Conservation (phyloP, 148 eudicot species). For the Persicaria tinctoria region DNA sequence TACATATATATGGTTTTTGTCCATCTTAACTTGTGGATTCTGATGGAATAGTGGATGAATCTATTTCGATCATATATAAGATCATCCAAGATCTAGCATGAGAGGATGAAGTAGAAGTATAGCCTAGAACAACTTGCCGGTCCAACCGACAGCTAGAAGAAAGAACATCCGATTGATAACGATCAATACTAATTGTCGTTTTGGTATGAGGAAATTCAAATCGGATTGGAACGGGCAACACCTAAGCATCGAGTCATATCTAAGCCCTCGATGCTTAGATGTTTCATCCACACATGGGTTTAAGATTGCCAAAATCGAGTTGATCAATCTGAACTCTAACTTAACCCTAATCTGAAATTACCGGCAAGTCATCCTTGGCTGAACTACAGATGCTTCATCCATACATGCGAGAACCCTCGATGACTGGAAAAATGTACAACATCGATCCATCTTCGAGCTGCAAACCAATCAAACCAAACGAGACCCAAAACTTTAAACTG, state of each 20-base stretch:
- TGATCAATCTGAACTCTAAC: too few species aligned
- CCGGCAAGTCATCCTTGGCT: constrained; percentile 16
- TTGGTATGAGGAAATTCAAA: too few species aligned
- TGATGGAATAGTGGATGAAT: neutral
- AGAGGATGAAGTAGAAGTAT: neutral
- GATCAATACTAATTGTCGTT: neutral
- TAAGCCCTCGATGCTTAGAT: too few species aligned
- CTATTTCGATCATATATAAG: neutral
- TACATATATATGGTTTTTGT: too few species aligned
- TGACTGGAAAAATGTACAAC: neutral
- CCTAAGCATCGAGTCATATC: too few species aligned
- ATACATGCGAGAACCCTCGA: constrained; percentile 9
- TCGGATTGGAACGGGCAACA: too few species aligned
- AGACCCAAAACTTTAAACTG: too few species aligned
- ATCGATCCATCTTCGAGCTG: neutral
- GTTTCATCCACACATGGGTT: too few species aligned
- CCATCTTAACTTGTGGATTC: too few species aligned
- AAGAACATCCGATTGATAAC: neutral
- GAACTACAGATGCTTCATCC: neutral
- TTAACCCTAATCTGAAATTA: neutral
- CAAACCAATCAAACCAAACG: too few species aligned
- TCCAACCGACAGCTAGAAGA: neutral
- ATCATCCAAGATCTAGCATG: constrained; percentile 11
- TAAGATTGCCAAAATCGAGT: too few species aligned
- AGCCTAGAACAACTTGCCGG: constrained; percentile 10